These are phyloP conservation scores for Ceratobasidium sp. DNA, from an alignment of 1,284 basidiomycete genomes.

Conservation along the genomic window DNA sequence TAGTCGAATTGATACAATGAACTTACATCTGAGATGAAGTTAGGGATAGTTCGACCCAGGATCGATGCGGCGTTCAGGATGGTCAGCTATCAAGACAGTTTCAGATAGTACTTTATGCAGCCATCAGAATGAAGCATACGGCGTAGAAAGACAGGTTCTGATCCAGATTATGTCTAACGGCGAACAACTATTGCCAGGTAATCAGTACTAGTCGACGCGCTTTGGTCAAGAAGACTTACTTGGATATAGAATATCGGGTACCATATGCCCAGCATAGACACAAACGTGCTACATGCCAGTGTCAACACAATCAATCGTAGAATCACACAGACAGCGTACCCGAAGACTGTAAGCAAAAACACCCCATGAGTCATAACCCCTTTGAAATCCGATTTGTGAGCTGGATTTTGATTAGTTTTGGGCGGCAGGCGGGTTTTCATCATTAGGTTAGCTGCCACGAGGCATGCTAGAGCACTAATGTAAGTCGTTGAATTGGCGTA, in stretches of 20 bases:
- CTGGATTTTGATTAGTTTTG: neutral
- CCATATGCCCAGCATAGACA: conserved; percentile 26
- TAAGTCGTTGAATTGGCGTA: neutral
- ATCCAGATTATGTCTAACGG: conserved; percentile 33
- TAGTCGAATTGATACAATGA: neutral
- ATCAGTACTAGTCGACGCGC: neutral
- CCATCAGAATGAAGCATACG: neutral
- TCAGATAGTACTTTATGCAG: neutral
- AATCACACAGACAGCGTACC: neutral
- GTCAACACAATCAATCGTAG: neutral
- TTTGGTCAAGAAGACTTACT: neutral
- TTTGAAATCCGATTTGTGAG: conserved; percentile 8
- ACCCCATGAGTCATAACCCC: conserved; percentile 22
- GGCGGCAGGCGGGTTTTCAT: conserved; percentile 42
- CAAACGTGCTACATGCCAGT: neutral
- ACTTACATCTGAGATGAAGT: conserved; percentile 42
- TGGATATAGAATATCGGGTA: conserved; percentile 44
- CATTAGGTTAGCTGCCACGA: conserved; percentile 43
- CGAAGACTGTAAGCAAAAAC: conserved; percentile 4
- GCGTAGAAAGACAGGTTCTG: conserved; percentile 31
- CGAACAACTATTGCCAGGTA: neutral
- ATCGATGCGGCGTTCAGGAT: conserved; percentile 44
- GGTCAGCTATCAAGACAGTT: neutral
- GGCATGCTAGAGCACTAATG: neutral
- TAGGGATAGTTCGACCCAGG: conserved; percentile 41